Conservation (phyloP, 2,329 filamentous ascomycete species). For the Cladosporium austrohemisphaericum region DNA sequence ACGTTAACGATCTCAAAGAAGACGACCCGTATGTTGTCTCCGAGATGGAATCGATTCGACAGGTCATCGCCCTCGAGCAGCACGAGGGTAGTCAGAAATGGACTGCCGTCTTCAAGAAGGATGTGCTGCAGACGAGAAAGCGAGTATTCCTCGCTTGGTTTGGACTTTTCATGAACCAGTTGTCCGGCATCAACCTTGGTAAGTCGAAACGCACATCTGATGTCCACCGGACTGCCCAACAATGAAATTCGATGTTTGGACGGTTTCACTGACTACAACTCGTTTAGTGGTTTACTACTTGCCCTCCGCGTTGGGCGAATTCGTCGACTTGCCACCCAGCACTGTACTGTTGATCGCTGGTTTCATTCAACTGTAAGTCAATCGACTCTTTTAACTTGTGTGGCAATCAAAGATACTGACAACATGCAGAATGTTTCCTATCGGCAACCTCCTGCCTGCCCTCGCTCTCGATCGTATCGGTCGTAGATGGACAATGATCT, state of each 20-base stretch:
- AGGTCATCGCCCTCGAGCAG: conserved; percentile 34
- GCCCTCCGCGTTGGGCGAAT: conserved; percentile 40
- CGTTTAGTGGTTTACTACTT: conserved; percentile 37
- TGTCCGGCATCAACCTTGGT: conserved; percentile 35
- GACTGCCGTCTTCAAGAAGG: conserved; percentile 33
- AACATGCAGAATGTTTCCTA: conserved; percentile 30
- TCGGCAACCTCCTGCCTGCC: conserved; percentile 42
- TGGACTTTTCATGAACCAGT: conserved; percentile 38
- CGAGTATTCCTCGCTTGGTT: conserved; percentile 36
- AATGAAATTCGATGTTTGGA: neutral
- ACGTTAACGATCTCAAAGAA: conserved; percentile 23
- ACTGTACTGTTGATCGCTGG: conserved; percentile 44
- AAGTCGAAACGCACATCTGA: neutral
- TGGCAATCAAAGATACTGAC: conserved; percentile 2
- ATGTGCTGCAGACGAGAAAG: conserved; percentile 34
- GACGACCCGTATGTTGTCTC: conserved; percentile 24
- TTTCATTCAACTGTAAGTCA: conserved; percentile 30
- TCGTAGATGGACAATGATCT: conserved; percentile 27
- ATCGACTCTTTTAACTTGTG: neutral
- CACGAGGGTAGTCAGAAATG: conserved; percentile 31
- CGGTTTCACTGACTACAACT: neutral
- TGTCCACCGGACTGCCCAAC: neutral
- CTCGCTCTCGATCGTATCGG: conserved; percentile 41
- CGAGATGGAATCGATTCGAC: conserved; percentile 31
- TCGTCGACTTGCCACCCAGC: conserved; percentile 42